Evolutionary conservation across 148 eudicot genomes (phyloP), one percentile per base, ranked within the genome.

Genomic region (Pouteria glomerata): DNA sequence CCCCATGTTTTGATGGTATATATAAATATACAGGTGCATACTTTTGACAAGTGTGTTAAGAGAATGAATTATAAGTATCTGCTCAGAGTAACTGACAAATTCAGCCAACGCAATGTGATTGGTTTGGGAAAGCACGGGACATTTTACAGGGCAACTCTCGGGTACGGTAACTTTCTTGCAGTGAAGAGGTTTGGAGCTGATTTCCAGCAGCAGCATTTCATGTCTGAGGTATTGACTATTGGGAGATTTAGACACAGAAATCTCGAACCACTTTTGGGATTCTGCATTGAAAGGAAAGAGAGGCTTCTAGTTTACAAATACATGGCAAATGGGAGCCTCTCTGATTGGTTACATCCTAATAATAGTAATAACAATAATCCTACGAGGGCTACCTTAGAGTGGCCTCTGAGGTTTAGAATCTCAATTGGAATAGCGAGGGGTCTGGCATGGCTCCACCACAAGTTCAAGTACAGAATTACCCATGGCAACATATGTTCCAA

Each of bases 281-380:
- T 58, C 34, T 58, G 62, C 62, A 58, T 14, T 5, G 37, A 58
- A 58, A 58, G 33, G 37, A n/a, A 58, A 58, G 37, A 58, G 62
- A 58, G 33, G 62, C 62, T 58, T 30, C 37, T 58, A 14, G 62
- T 29, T 15, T 30, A 58, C 62, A 58, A 30, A 27, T 58, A 58
- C 62, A 58, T 58, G 62, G n/a, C 37, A 58, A 58, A 58, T 29
- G 62, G 62, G 1, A 58, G 62, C 62, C 62, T 58, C 15, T 58
- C 27, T 16, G 37, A 29, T 6, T 58, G 62, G 62, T 58, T 58
- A 21, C 62, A 58, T 58, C 62, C 62, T 14, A 58, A 27, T 34
- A 19, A 30, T 3, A n/a, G n/a, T n/a, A n/a, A n/a, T n/a, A n/a
- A n/a, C n/a, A n/a, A n/a, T n/a, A n/a, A n/a, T n/a, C 18, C 34